These are phyloP conservation scores for Ceratobasidium sp. DNA, from an alignment of 1,284 basidiomycete genomes.

Conservation along the genomic window DNA sequence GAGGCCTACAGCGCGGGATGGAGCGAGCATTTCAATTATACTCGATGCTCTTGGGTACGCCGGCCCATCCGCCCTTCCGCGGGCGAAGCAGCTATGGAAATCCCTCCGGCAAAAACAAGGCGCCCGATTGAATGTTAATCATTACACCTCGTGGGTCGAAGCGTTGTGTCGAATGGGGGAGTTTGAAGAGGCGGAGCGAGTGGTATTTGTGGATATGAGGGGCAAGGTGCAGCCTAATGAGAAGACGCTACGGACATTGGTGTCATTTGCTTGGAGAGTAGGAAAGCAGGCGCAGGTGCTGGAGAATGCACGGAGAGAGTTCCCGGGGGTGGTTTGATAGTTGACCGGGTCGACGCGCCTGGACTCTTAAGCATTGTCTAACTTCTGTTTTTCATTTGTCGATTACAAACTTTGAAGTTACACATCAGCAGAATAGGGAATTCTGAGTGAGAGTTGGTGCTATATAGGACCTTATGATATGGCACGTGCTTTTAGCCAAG, in stretches of 20 bases:
- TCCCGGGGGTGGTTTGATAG: slow-evolving; percentile 30
- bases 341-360: too few relatives aligned
- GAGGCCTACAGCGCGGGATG: slow-evolving; percentile 64
- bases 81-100: slow-evolving; percentile 28
- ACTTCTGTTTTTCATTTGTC: too few relatives aligned
- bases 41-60: slow-evolving; percentile 79
- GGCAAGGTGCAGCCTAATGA: slow-evolving; percentile 6
- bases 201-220: slow-evolving; percentile 45
- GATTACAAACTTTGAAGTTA: too few relatives aligned
- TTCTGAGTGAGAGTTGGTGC: too few relatives aligned
- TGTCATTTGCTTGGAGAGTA: slow-evolving; percentile 40
- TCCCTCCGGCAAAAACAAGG: slow-evolving; percentile 9
- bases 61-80: slow-evolving; percentile 14
- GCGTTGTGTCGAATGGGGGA: slow-evolving; percentile 42
- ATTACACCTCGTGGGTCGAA: slow-evolving; percentile 44
- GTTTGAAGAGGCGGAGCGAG: slow-evolving; percentile 37
- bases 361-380: too few relatives aligned
- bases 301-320: slow-evolving; percentile 20
- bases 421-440: too few relatives aligned
- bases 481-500: too few relatives aligned
- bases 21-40: slow-evolving; percentile 81
- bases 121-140: slow-evolving; percentile 29
- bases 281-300: slow-evolving; percentile 39
- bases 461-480: too few relatives aligned
- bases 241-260: slow-evolving; percentile 44